Percentiles rank a stretch among this genome's conserved stretches.
Evolutionary conservation across 352 stramenopile species (phyloP).

Genomic region (Blastocystis sp.): DNA sequence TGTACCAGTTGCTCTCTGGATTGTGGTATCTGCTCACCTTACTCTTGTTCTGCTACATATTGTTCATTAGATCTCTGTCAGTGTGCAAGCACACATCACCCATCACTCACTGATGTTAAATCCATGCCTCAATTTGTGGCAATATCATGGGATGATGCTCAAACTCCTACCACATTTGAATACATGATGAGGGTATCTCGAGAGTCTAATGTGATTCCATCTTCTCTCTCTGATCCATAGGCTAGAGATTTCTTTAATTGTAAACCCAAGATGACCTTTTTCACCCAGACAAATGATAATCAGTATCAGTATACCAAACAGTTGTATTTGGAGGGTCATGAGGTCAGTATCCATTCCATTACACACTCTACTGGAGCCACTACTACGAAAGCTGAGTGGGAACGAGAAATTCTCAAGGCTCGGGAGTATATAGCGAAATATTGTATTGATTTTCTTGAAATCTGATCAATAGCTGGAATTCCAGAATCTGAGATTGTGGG

Average conservation of each 20-base stretch:
- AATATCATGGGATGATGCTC: constrained; percentile 46
- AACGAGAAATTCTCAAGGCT: constrained; percentile 47
- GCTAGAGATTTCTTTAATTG: constrained; percentile 12
- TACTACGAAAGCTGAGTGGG: not conserved
- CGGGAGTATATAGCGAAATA: constrained; percentile 9
- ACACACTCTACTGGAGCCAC: not conserved
- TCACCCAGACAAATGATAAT: constrained; percentile 57
- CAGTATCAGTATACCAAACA: constrained; percentile 57
- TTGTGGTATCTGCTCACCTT: constrained; percentile 17
- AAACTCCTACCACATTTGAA: constrained; percentile 37
- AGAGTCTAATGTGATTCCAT: not conserved
- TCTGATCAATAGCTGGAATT: not conserved
- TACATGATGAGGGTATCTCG: constrained; percentile 18
- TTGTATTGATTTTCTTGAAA: not conserved
- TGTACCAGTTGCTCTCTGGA: constrained; percentile 7
- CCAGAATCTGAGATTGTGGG: constrained; percentile 15
- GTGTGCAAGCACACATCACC: constrained; percentile 10
- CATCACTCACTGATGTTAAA: not conserved
- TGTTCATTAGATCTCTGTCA: not conserved
- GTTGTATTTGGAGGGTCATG: constrained; percentile 48
- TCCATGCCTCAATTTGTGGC: constrained; percentile 30
- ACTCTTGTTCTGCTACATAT: not conserved
- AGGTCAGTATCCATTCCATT: constrained; percentile 21
- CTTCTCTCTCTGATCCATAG: not conserved
- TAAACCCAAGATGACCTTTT: constrained; percentile 49